phyloP scores from a whole-genome alignment of 169 alveolate species.

The Eimeria acervulina region DNA sequence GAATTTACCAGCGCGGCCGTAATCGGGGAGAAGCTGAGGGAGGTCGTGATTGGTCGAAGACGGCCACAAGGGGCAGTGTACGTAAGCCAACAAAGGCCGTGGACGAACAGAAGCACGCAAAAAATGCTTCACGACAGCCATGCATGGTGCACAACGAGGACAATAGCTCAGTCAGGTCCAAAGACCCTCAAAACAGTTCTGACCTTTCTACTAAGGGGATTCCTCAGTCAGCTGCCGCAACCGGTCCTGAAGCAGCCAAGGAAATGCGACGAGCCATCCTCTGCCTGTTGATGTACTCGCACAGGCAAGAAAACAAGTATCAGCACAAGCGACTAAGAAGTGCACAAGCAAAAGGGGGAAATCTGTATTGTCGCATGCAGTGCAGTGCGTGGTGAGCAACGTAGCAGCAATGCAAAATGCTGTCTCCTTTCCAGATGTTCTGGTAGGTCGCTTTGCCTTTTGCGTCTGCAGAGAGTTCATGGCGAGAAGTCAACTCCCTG shows the following conservation, averaged over 20 bases:
- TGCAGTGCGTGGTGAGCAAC: background rate
- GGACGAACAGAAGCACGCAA: background rate
- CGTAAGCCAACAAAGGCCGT: background rate
- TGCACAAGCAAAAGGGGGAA: background rate
- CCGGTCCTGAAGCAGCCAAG: constrained; percentile 69
- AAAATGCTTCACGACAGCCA: background rate
- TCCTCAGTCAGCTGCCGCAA: constrained; percentile 61
- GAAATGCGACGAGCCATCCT: constrained; percentile 83
- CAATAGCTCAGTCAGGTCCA: background rate
- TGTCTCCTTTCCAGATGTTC: background rate
- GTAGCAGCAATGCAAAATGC: background rate
- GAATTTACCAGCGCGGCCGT: background rate
- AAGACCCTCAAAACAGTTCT: background rate
- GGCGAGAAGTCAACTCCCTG: constrained; percentile 74
- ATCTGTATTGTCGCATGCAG: background rate
- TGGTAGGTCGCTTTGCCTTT: background rate
- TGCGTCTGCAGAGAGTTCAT: constrained; percentile 77
- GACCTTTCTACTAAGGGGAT: background rate
- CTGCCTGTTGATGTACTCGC: constrained; percentile 81
- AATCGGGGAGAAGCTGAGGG: background rate
- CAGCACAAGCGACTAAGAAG: background rate
- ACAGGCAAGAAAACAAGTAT: constrained; percentile 50
- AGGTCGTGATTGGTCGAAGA: background rate
- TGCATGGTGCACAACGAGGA: background rate
- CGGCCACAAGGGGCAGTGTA: background rate